Evolutionary conservation across 2,329 filamentous ascomycete genomes (phyloP).

Genomic region (Apiospora sp.): DNA sequence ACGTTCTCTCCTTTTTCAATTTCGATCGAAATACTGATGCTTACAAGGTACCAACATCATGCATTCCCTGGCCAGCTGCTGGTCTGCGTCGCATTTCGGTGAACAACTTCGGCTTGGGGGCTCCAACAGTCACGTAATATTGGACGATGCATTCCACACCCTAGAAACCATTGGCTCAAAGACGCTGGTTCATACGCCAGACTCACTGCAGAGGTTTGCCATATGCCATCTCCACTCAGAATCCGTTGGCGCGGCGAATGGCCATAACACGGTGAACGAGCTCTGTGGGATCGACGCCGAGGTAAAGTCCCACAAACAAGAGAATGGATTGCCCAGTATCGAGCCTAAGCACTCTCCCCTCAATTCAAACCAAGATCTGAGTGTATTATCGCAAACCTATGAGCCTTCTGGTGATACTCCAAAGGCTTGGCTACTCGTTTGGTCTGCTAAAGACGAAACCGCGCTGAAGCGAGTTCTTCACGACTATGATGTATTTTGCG

Average conservation of each 20-base stretch:
- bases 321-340: neutral
- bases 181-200: neutral
- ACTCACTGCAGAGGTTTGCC: neutral
- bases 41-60: conserved; percentile 25
- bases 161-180: neutral
- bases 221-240: neutral
- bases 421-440: conserved; percentile 23
- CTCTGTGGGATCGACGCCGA: neutral
- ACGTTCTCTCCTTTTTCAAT: neutral
- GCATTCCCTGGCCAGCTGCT: conserved; percentile 33
- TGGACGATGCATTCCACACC: conserved; percentile 15
- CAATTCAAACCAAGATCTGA: neutral
- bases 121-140: conserved; percentile 28
- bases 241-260: neutral
- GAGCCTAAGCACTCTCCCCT: neutral
- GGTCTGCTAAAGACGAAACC: conserved; percentile 24
- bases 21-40: neutral
- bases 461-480: conserved; percentile 21
- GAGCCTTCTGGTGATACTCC: neutral
- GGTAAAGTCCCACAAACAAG: neutral
- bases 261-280: neutral
- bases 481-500: neutral
- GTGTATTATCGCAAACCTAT: neutral
- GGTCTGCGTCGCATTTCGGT: conserved; percentile 37
- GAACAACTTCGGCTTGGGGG: conserved; percentile 48